Base-by-base conservation (phyloP, 129 eudicot species). In the Ambrosia artemisiifolia region DNA sequence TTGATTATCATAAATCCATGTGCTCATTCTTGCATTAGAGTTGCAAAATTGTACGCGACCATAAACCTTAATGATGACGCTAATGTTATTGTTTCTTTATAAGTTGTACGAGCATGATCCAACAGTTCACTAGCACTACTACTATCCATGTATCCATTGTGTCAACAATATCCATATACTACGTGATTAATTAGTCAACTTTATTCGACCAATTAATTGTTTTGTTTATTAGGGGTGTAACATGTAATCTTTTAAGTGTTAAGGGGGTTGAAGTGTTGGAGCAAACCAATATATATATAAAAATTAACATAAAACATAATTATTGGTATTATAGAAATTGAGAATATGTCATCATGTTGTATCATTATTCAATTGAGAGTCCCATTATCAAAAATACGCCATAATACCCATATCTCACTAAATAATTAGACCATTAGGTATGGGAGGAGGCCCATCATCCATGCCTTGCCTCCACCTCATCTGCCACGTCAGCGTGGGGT, bases 281-380 rank as follows among this genome's bases (percentile, higher is more conserved):
- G n/a, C 67, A 43, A 3, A 7, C 9, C 8, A 48, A 19, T n/a
- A n/a, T n/a, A 33, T 11, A 59, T 18, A 48, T 60, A 43, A 50
- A 64, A 49, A 18, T 13, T 64, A 19, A 43, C 20, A 33, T 17
- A 59, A 47, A 68, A 69, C 80, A 76, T 69, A 69, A 59, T 49
- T 62, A 76, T 69, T 67, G 75, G 75, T 35, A 76, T 68, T 47
- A 76, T 68, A 59, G 38, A 76, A 67, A 68, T 20, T 47, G 19
- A 40, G 75, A 44, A 43, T 76, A 76, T 24, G 75, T 76, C 80
- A 76, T 76, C 63, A 76, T 59, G 47, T 48, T 47, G 14, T 76
- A 60, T 76, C 69, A 76, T 68, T 76, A 59, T 76, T 68, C 53
- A 76, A 68, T 76, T 10, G 75, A 68, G 72, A 68, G 64, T 60